Evolutionary conservation across 305 asterid species (phyloP), one percentile per base, ranked within the genome.

Genomic region (Lippia alba): DNA sequence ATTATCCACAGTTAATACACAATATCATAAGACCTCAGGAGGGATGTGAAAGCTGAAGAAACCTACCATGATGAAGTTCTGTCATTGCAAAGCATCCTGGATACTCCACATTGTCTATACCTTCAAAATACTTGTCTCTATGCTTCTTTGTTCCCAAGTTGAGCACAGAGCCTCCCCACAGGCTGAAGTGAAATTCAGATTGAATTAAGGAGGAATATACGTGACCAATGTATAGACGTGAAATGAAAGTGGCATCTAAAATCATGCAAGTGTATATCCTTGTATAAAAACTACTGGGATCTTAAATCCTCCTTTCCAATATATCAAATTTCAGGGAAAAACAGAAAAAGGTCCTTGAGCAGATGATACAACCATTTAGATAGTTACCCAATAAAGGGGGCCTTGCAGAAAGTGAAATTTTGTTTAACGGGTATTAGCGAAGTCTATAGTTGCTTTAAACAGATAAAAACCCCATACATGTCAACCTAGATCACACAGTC

Each of bases 121-220:
- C 87, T 15, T 94, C 89, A 55, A 89, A 94, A 78, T 84, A 94
- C 73, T 89, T 91, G 69, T 94, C 99, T 74, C 79, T 80, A 75
- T 94, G 99, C 78, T 88, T 94, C 76, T 91, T 87, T 55, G 97
- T 91, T 74, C 99, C 99, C 86, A 94, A 83, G 85, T 94, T 94
- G 79, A 94, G 84, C n/a, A 94, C 89, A 65, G 99, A 94, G 71
- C 99, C 99, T 78, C 97, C 99, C 99, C 99, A 94, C 15, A 94
- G 93, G 75, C 99, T 94, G 83, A 80, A 74, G 48, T 16, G 39
- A 67, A 67, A 72, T 6, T 62, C 75, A 79, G 61, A 57, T 56
- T 50, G 54, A 76, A 32, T 48, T 41, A 17, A 24, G 50, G 44
- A 59, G 48, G 44, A 71, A 51, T 30, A 54, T 30, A 71, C 5